A percentile compares a stretch with the other conserved stretches of the same genome.
Conservation (phyloP, 140 eudicot genomes). For the Flaveria floridana region DNA sequence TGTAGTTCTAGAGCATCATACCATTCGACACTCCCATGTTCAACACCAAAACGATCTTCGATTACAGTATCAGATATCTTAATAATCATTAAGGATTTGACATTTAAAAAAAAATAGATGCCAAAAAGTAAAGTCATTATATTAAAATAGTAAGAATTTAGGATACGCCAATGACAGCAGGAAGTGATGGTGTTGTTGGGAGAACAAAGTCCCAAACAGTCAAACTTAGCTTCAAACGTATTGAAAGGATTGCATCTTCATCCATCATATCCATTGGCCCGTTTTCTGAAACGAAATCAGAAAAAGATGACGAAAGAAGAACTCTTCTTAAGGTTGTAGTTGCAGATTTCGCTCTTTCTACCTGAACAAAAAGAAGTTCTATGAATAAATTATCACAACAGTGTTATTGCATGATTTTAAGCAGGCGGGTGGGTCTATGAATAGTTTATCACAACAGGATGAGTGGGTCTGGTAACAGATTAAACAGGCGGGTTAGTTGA, state of each 20-base stretch:
- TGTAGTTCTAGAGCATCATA: conserved; percentile 79
- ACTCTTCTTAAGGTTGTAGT: conserved; percentile 64
- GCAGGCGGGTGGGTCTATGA: background rate
- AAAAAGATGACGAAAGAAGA: conserved; percentile 76
- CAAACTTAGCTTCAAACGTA: conserved; percentile 64
- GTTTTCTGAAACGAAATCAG: conserved; percentile 64
- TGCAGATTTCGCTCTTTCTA: conserved; percentile 77
- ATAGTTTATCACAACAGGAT: conserved; percentile 3
- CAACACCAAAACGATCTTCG: conserved; percentile 95
- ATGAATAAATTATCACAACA: conserved; percentile 14
- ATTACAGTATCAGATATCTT: conserved; percentile 96
- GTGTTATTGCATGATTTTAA: conserved; percentile 4
- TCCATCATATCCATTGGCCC: conserved; percentile 89
- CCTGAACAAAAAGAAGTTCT: conserved; percentile 42
- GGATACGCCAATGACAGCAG: conserved; percentile 99
- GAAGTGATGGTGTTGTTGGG: conserved; percentile 89
- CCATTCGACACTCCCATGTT: conserved; percentile 85
- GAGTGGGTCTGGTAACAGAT: background rate
- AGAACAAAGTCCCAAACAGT: conserved; percentile 91
- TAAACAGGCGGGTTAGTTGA: background rate
- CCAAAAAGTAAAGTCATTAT: background rate
- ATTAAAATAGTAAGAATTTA: conserved; percentile 10
- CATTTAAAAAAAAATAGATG: background rate
- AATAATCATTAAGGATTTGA: conserved; percentile 41
- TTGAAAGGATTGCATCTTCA: conserved; percentile 80